Conservation (phyloP, 164 flowering plant species). For the Aristolochia contorta region DNA sequence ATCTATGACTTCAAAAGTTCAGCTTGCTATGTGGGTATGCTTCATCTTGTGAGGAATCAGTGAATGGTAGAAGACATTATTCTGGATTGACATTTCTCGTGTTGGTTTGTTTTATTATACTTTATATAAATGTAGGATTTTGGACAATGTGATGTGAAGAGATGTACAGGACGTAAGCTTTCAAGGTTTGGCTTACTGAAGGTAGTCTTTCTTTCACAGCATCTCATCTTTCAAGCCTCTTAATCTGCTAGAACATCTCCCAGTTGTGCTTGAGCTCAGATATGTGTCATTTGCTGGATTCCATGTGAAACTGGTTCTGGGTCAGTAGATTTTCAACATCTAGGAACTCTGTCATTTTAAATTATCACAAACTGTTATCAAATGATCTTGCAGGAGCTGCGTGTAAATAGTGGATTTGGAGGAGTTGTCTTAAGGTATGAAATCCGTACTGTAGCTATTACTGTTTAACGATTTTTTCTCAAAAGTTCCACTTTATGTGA, state of each 20-base stretch:
- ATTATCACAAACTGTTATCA: not conserved
- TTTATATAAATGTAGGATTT: slow-evolving; percentile 52
- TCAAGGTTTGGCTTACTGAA: slow-evolving; percentile 78
- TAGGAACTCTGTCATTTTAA: not conserved
- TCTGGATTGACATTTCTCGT: not conserved
- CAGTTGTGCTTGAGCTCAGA: not conserved
- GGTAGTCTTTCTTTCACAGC: slow-evolving; percentile 32
- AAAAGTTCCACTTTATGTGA: too few species aligned
- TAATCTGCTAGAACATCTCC: not conserved
- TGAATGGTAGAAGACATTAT: not conserved
- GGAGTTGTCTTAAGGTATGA: slow-evolving; percentile 82
- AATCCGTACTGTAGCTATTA: not conserved
- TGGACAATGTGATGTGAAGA: slow-evolving; percentile 98
- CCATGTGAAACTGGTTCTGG: too few species aligned
- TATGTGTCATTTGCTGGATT: too few species aligned
- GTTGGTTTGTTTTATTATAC: not conserved
- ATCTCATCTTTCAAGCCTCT: not conserved
- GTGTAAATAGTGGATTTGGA: slow-evolving; percentile 73
- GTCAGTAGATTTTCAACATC: not conserved
- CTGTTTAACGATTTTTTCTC: too few species aligned
- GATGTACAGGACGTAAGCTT: slow-evolving; percentile 97
- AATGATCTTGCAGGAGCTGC: slow-evolving; percentile 73
- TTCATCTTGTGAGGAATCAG: not conserved
- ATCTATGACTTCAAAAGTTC: slow-evolving; percentile 36
- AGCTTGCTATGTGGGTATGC: slow-evolving; percentile 98